Percentiles rank a stretch among this genome's conserved stretches.
These are phyloP conservation scores for Raffaelea ambrosiae DNA, from an alignment of 2,329 filamentous ascomycete genomes.

Conservation along the genomic window DNA sequence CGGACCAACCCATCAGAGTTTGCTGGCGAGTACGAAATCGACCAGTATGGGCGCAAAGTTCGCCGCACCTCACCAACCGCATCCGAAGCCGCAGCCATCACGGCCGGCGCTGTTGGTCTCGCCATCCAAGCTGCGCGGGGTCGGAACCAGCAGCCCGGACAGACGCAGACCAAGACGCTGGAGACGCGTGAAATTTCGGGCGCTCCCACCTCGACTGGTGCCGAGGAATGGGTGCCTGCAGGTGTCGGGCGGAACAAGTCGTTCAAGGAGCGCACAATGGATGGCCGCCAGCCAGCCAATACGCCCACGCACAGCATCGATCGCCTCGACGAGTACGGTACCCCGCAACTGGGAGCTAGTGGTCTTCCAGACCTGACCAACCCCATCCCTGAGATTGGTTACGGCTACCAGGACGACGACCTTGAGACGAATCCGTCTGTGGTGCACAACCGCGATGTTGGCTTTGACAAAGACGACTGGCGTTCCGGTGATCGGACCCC, in stretches of 20 bases:
- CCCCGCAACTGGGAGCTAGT: constrained; percentile 54
- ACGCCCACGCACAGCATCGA: constrained; percentile 53
- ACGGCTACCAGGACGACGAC: constrained; percentile 51
- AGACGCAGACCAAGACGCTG: not conserved
- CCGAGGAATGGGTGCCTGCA: constrained; percentile 30
- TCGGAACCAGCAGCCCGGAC: constrained; percentile 29
- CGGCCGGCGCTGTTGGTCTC: constrained; percentile 44
- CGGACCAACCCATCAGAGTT: constrained; percentile 27
- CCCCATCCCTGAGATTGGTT: constrained; percentile 71
- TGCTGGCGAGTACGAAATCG: constrained; percentile 45
- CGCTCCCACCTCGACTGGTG: constrained; percentile 13
- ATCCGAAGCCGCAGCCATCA: constrained; percentile 46
- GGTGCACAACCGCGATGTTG: constrained; percentile 43
- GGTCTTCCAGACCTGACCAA: constrained; percentile 61
- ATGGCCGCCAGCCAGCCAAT: constrained; percentile 43
- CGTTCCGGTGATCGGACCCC: constrained; percentile 24
- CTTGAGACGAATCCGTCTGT: constrained; percentile 79
- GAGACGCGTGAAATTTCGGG: constrained; percentile 18
- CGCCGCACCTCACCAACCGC: constrained; percentile 44
- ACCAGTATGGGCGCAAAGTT: constrained; percentile 50
- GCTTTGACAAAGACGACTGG: constrained; percentile 12
- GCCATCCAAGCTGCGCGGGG: constrained; percentile 43
- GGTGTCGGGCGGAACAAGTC: constrained; percentile 54
- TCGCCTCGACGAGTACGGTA: constrained; percentile 39
- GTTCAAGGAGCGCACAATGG: constrained; percentile 55